Conservation (phyloP, 345 rosid species). For the Eucalyptus tenuipes region DNA sequence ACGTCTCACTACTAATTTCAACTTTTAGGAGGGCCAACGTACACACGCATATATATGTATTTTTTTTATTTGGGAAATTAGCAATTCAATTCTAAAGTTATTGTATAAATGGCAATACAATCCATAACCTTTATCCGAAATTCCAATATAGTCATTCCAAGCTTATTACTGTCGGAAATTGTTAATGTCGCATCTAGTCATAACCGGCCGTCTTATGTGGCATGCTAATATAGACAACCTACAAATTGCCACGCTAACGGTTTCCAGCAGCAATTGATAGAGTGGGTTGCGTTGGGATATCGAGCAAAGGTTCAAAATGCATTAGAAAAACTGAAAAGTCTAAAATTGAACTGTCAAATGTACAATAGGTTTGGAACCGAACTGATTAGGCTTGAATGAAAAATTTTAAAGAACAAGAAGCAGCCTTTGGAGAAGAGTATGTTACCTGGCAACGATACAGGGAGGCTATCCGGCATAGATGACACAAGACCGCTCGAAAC, state of each 20-base stretch:
- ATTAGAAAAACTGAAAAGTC: neutral
- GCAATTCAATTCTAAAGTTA: neutral
- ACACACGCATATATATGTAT: rapidly evolving
- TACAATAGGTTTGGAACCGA: neutral
- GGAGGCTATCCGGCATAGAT: neutral
- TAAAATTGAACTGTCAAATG: neutral
- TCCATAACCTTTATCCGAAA: neutral
- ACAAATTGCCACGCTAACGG: neutral
- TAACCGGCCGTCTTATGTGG: rapidly evolving
- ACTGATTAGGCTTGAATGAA: neutral
- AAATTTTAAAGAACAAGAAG: neutral
- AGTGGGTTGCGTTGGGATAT: rapidly evolving
- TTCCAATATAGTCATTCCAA: neutral
- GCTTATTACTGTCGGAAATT: rapidly evolving
- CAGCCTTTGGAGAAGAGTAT: neutral
- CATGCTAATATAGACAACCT: neutral
- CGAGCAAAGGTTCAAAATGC: neutral
- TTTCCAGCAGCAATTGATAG: neutral
- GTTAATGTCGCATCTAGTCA: rapidly evolving
- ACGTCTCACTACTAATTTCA: neutral
- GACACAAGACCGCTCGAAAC: neutral
- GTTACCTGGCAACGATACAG: neutral
- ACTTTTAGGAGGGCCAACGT: neutral
- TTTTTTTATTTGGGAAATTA: too few relatives aligned
- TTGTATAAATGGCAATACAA: neutral